Evolutionary conservation across 208 protist species (phyloP), one percentile per base, ranked within the genome.

Genomic region (Wallacemonas collosoma): DNA sequence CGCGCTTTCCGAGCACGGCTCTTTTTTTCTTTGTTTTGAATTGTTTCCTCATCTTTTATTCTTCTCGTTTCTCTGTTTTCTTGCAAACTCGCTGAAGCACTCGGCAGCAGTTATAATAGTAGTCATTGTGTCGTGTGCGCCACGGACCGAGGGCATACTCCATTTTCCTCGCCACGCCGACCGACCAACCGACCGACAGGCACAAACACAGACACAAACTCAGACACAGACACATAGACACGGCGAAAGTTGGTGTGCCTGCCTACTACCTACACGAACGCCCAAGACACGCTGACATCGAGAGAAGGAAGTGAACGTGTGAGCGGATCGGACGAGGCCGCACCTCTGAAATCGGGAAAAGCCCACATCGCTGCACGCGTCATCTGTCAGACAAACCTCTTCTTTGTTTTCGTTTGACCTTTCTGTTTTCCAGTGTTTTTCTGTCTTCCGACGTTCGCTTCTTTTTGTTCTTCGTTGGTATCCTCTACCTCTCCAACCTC

Each of bases 21-120:
- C 45, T 69, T 54, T 56, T 69, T 69, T 55, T 55, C 9, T 69
- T 63, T 63, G 17, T 45, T 39, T 45, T 63, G 38, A 45, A 5
- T 44, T n/a, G 17, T 45, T 53, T n/a, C 45, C 44, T 4, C 43
- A 69, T 48, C 14, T 68, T 68, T 45, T 38, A 3, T 65, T 43
- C 60, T 71, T 51, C 53, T 43, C 44, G 58, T 55, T 48, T 54
- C 47, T 62, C 15, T 44, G 26, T 26, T 26, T 26, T 26, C 26
- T 26, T 26, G 26, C 26, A 26, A 26, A 26, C 26, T 26, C 26
- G 26, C 26, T 26, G 26, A 26, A 26, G 26, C 26, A 26, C 26
- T 26, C 26, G 26, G 26, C 26, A 26, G 26, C 26, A 26, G 26
- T 26, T 1, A 26, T 26, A 26, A 26, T 26, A 26, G 26, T 26